phyloP scores from a whole-genome alignment of 116 monocot genomes.

The Zostera marina region DNA sequence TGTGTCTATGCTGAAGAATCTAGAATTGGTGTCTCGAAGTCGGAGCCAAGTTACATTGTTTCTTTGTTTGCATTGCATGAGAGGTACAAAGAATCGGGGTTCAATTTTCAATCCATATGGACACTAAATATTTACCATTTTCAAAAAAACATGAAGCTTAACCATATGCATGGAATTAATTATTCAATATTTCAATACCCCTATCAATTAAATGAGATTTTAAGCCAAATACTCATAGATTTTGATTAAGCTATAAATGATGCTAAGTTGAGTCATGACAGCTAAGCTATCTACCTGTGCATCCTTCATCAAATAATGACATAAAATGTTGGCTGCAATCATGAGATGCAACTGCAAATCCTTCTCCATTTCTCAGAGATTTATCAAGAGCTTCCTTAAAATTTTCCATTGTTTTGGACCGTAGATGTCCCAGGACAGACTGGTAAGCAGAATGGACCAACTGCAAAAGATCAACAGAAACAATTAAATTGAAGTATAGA shows the following conservation, averaged over 20 bases:
- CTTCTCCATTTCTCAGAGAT: slow-evolving; percentile 49
- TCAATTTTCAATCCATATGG: too few relatives aligned
- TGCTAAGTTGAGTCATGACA: too few relatives aligned
- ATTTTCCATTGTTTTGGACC: slow-evolving; percentile 48
- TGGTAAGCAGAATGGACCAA: slow-evolving; percentile 73
- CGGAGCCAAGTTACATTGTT: too few relatives aligned
- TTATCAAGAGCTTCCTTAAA: slow-evolving; percentile 68
- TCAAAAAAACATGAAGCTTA: too few relatives aligned
- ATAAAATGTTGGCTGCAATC: slow-evolving; percentile 42
- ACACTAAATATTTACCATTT: too few relatives aligned
- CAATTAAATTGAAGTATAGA: not conserved
- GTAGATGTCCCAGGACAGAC: slow-evolving; percentile 56
- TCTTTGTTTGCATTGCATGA: too few relatives aligned
- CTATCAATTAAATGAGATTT: not conserved
- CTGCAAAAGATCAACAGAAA: slow-evolving; percentile 15
- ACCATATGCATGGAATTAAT: not conserved
- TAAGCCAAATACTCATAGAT: not conserved
- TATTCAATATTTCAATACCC: not conserved
- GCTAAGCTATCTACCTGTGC: slow-evolving; percentile 40
- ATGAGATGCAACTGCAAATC: slow-evolving; percentile 62
- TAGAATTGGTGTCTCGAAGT: too few relatives aligned
- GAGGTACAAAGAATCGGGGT: too few relatives aligned
- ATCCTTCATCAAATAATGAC: slow-evolving; percentile 56
- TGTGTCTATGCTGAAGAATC: too few relatives aligned
- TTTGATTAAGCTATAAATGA: not conserved